Evolutionary conservation across 2,329 filamentous ascomycete species (phyloP).

Genomic region (Trematosphaeria pertusa): DNA sequence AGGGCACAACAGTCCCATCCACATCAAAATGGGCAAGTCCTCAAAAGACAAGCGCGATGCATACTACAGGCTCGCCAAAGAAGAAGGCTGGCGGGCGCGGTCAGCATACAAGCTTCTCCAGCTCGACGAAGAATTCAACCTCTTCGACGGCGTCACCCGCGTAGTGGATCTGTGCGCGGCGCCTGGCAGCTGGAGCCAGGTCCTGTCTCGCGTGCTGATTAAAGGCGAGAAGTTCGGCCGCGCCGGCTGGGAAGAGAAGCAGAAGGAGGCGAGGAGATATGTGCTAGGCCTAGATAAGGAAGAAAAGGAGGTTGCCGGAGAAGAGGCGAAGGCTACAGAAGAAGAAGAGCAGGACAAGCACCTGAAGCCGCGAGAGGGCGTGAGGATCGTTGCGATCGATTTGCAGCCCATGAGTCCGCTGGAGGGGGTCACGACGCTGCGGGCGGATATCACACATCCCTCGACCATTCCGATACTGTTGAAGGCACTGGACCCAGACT

Average conservation of each 20-base stretch:
- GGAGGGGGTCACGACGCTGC: conserved; percentile 88
- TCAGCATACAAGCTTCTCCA: conserved; percentile 98
- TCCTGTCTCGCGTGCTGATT: conserved; percentile 90
- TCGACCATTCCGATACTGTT: conserved; percentile 91
- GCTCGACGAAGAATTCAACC: conserved; percentile 93
- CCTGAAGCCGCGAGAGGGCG: conserved; percentile 66
- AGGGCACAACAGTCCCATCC: too few relatives aligned
- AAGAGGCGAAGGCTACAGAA: conserved; percentile 10
- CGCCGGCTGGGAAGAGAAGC: conserved; percentile 84
- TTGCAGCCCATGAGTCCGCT: conserved; percentile 94
- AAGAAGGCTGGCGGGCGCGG: conserved; percentile 96
- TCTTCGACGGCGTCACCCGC: conserved; percentile 87
- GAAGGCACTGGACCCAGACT: conserved; percentile 78
- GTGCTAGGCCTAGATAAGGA: conserved; percentile 55
- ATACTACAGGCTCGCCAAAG: conserved; percentile 96
- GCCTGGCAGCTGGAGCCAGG: conserved; percentile 96
- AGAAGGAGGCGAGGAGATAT: conserved; percentile 69
- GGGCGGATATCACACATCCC: conserved; percentile 96
- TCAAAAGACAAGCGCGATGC: conserved; percentile 99
- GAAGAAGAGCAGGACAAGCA: conserved; percentile 25
- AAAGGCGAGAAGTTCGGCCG: conserved; percentile 91
- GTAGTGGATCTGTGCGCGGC: conserved; percentile 97
- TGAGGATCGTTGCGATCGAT: conserved; percentile 96
- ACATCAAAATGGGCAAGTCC: conserved; percentile 80
- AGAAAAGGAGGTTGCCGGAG: conserved; percentile 14